Evolutionary conservation across 441 rosid species (phyloP).

Genomic region (Populus hybrid): DNA sequence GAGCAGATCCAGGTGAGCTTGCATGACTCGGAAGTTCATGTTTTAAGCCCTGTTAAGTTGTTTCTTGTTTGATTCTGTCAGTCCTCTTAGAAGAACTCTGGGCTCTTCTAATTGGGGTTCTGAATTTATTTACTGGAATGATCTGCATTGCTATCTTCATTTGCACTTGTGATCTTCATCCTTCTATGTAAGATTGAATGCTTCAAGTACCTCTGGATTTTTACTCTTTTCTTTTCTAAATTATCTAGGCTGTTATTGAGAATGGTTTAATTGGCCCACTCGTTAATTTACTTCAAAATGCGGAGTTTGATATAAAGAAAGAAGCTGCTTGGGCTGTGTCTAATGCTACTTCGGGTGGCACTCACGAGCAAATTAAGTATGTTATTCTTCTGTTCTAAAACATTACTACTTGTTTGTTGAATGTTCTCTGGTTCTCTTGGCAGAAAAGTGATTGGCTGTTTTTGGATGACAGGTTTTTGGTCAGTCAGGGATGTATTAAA

Average conservation of each 20-base stretch:
- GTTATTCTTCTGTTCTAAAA: background rate
- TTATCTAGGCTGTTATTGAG: conserved; percentile 58
- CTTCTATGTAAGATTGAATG: background rate
- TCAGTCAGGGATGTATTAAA: conserved; percentile 65
- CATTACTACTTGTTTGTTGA: background rate
- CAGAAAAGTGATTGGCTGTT: background rate
- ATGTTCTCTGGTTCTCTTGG: background rate
- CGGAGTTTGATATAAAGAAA: conserved; percentile 77
- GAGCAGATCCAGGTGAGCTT: conserved; percentile 69
- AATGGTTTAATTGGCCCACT: conserved; percentile 54
- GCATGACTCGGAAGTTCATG: background rate
- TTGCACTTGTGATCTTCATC: background rate
- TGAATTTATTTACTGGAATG: background rate
- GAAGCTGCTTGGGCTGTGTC: conserved; percentile 83
- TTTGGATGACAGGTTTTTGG: conserved; percentile 42
- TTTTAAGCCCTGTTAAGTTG: background rate
- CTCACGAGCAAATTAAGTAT: conserved; percentile 76
- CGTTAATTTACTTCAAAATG: conserved; percentile 64
- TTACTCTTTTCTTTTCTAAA: background rate
- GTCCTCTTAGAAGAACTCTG: background rate
- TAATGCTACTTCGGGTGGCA: conserved; percentile 81
- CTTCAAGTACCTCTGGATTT: background rate
- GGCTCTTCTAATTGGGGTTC: background rate
- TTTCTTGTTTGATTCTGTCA: background rate
- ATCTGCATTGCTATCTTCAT: background rate